Conservation (phyloP, 2,329 filamentous ascomycete genomes). For the Clonostachys sp. region DNA sequence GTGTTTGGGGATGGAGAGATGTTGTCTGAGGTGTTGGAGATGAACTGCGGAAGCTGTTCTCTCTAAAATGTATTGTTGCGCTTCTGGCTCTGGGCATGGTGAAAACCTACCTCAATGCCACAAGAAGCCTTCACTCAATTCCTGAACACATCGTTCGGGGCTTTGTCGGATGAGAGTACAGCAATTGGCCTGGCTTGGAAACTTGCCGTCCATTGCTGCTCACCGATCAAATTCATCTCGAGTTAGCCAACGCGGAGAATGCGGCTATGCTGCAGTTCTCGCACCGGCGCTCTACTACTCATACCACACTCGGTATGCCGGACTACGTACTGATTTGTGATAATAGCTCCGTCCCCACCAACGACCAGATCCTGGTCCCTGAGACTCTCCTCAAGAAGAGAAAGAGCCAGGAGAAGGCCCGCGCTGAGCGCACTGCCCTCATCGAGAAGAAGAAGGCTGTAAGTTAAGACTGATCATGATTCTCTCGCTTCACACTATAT, state of each 20-base stretch:
- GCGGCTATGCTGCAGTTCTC: constrained; percentile 92
- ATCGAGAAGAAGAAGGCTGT: constrained; percentile 88
- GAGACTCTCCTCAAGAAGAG: constrained; percentile 99
- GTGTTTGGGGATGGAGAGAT: constrained; percentile 52
- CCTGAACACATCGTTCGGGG: constrained; percentile 44
- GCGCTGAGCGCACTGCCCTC: constrained; percentile 79
- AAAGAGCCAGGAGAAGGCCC: constrained; percentile 99
- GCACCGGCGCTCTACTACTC: constrained; percentile 66
- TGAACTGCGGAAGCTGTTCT: constrained; percentile 61
- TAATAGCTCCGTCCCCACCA: constrained; percentile 79
- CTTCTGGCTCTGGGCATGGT: neutral
- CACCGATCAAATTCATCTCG: constrained; percentile 81
- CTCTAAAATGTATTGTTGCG: constrained; percentile 71
- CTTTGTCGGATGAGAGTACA: constrained; percentile 70
- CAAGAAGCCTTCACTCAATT: constrained; percentile 27
- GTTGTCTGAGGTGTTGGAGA: constrained; percentile 70
- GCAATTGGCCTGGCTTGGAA: neutral
- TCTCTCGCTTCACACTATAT: constrained; percentile 39
- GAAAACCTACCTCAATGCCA: constrained; percentile 7
- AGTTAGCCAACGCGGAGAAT: constrained; percentile 89
- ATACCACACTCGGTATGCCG: constrained; percentile 43
- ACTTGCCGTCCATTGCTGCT: constrained; percentile 27
- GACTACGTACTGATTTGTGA: constrained; percentile 70
- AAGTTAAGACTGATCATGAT: constrained; percentile 33
- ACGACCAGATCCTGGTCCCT: constrained; percentile 94